phyloP scores from a whole-genome alignment of 768 basidiomycete species.

The Russula griseocarnosa region DNA sequence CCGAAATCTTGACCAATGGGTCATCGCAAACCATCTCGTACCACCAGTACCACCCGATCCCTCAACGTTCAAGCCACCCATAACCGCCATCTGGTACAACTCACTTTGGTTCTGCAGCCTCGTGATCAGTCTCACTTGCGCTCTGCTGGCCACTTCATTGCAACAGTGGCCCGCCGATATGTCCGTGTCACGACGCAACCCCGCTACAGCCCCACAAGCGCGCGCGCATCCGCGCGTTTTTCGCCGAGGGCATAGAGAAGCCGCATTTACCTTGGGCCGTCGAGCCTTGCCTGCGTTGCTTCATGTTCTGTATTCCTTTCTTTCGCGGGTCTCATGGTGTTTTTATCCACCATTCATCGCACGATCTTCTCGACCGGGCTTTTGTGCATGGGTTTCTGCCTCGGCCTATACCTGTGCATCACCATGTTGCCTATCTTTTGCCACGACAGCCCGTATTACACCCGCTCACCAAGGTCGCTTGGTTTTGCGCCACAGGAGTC shows the following conservation, averaged over 20 bases:
- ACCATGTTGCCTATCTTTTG: constrained; percentile 24
- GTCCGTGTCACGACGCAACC: constrained; percentile 21
- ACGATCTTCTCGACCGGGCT: constrained; percentile 18
- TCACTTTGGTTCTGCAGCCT: constrained; percentile 22
- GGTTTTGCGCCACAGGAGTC: constrained; percentile 20
- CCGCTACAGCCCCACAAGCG: constrained; percentile 20
- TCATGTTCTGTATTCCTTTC: constrained; percentile 51
- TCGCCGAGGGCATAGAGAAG: constrained; percentile 20
- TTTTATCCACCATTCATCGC: constrained; percentile 36
- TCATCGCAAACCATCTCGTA: constrained; percentile 4
- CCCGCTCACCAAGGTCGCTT: constrained; percentile 24
- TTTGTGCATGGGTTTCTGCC: constrained; percentile 11
- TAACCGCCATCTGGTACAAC: constrained; percentile 17
- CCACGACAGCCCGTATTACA: constrained; percentile 29
- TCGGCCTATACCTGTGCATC: constrained; percentile 17
- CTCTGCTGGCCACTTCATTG: constrained; percentile 15
- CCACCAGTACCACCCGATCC: constrained; percentile 3
- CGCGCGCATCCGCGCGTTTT: constrained; percentile 20
- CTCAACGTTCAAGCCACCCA: constrained; percentile 10
- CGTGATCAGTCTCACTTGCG: constrained; percentile 21
- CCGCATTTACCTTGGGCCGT: constrained; percentile 14
- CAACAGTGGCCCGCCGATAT: constrained; percentile 24
- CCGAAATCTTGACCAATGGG: constrained; percentile 9
- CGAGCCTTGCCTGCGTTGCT: constrained; percentile 35
- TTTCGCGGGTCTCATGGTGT: constrained; percentile 46